Base-by-base conservation (phyloP, 352 stramenopile species). In the Pythium pyrilobum region DNA sequence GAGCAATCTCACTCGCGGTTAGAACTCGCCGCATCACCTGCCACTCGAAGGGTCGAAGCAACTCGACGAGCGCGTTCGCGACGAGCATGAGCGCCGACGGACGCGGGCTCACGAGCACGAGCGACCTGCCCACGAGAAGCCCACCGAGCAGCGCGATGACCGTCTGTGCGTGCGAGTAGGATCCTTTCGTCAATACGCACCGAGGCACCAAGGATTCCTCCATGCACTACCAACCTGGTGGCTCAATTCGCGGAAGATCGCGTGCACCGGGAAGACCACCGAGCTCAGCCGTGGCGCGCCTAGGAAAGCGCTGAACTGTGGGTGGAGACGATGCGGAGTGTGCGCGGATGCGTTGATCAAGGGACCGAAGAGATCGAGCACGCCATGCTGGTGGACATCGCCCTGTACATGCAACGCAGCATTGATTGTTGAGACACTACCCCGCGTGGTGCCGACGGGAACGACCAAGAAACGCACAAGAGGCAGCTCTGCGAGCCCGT, bases 21-120 rank as follows among this genome's bases (percentile, higher is more conserved):
- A 27, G 28, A 21, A 32, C 5, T 31, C 5, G 1, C 16, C 0
- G 38, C 50, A 40, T 27, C 57, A 89, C 78, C 59, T 45, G 55
- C 77, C 71, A 88, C 29, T 85, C 53, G 44, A 91, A 83, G 9
- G 81, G 81, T 5, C 50, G 63, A 1, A 87, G 52, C 10, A 88
- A 20, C 18, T 69, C 61, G 33, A 68, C 45, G 7, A 74, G 36
- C 28, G 77, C 60, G 11, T 85, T 60, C 2, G 62, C 64, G 18
- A 78, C 64, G 10, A 70, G 57, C 21, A 68, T n/a, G 10, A 86
- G 59, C 37, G 61, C 58, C n/a, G 66, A 56, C 20, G 64, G 50
- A 0, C 70, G 71, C 42, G 83, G 64, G 2, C 72, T 83, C 23
- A 88, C 74, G 21, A 88, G 24, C 2, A 88, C 58, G n/a, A 84